Conservation (phyloP, 73 alveolate species). For the Tetrahymena malaccensis region DNA sequence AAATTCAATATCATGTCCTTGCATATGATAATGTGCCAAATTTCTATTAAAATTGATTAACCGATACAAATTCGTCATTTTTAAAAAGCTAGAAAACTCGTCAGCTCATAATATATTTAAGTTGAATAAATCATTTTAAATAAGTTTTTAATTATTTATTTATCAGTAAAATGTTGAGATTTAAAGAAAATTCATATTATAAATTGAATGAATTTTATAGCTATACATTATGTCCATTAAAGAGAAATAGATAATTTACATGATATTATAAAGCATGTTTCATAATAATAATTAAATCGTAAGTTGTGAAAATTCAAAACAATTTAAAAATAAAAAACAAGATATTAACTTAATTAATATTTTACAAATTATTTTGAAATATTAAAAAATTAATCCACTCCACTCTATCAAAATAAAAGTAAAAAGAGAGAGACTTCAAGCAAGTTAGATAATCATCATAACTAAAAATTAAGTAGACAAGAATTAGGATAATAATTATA, state of each 20-base stretch:
- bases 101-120: no score
- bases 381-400: background rate
- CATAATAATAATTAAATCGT: background rate
- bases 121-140: no score
- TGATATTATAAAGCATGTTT: background rate
- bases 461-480: background rate
- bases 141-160: no score
- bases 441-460: background rate
- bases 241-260: background rate
- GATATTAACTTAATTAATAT: background rate
- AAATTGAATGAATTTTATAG: background rate
- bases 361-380: background rate
- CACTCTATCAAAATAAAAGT: background rate
- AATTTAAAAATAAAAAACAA: background rate
- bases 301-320: background rate
- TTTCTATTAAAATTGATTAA: no score
- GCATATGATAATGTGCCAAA: no score
- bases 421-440: background rate
- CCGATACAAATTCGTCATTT: no score
- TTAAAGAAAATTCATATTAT: no score
- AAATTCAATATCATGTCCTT: no score
- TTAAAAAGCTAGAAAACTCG: no score
- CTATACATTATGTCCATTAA: background rate
- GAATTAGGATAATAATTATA: background rate
- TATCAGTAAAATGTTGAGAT: background rate